Evolutionary conservation across 129 eudicot species (phyloP).

Genomic region (Mikania micrantha): DNA sequence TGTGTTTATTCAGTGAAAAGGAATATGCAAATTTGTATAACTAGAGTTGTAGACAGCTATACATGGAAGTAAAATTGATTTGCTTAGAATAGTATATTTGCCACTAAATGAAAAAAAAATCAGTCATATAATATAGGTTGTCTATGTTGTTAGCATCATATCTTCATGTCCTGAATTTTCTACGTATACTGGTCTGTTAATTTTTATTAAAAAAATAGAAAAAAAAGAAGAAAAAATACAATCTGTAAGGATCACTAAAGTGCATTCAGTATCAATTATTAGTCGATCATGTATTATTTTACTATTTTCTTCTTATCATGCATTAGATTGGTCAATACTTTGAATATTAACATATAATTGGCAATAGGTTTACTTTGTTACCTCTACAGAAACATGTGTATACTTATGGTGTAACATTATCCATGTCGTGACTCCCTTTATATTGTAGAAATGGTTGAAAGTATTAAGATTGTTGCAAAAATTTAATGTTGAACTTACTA

Average conservation of each 20-base stretch:
- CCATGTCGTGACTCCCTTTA: not conserved
- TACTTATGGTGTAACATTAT: not conserved
- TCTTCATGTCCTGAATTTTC: not conserved
- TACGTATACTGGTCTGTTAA: not conserved
- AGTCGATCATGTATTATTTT: slow-evolving; percentile 2
- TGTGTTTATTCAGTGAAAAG: not conserved
- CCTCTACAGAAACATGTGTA: not conserved
- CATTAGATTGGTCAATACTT: not conserved
- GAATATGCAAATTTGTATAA: not conserved
- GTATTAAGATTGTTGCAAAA: slow-evolving; percentile 89
- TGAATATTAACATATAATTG: not conserved
- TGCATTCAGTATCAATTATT: not conserved
- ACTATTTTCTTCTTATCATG: not conserved
- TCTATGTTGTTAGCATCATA: not conserved
- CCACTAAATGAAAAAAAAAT: not conserved
- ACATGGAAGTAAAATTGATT: no score
- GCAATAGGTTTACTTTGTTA: not conserved
- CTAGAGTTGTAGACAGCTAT: not conserved
- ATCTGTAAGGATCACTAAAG: not conserved
- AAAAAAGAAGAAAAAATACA: not conserved
- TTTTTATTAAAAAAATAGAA: no score
- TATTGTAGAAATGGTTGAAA: slow-evolving; percentile 88
- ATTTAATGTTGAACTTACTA: slow-evolving; percentile 81
- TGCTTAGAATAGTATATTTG: not conserved
- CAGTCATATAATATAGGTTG: not conserved